A percentile compares a stretch with the other conserved stretches of the same genome.
Conservation (phyloP, 1,284 basidiomycete species). For the Cryptococcus hybrid region DNA sequence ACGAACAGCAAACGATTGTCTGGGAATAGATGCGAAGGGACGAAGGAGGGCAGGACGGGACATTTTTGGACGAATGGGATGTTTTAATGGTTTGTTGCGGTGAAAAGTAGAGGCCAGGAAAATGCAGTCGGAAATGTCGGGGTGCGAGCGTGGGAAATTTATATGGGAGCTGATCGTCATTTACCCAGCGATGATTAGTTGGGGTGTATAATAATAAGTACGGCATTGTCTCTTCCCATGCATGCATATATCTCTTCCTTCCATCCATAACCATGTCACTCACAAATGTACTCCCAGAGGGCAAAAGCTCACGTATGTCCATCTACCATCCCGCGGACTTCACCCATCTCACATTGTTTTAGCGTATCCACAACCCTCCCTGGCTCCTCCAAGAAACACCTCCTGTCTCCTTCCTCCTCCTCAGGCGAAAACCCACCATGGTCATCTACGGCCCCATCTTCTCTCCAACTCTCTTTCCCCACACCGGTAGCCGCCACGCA, state of each 20-base stretch:
- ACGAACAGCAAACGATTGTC: too few relatives aligned
- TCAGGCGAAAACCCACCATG: constrained; percentile 29
- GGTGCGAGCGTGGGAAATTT: neutral
- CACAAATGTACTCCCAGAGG: constrained; percentile 6
- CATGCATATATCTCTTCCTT: too few relatives aligned
- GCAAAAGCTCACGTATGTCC: constrained; percentile 24
- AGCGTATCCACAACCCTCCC: constrained; percentile 26
- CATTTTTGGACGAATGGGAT: neutral
- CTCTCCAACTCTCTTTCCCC: constrained; percentile 39
- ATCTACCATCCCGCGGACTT: neutral
- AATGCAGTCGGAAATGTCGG: neutral
- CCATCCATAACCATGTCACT: constrained; percentile 1
- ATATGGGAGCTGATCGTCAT: too few relatives aligned
- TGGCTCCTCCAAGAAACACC: constrained; percentile 28
- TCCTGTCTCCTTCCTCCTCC: constrained; percentile 15
- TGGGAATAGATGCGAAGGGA: too few relatives aligned
- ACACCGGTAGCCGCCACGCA: constrained; percentile 29
- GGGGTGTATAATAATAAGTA: neutral
- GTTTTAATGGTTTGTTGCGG: neutral
- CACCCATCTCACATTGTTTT: neutral
- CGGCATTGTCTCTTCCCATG: too few relatives aligned
- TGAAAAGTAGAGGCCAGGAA: neutral
- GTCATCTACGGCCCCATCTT: constrained; percentile 36
- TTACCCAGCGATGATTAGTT: too few relatives aligned
- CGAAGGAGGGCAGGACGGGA: too few relatives aligned